Percentiles rank a stretch among this genome's conserved stretches.
phyloP scores from a whole-genome alignment of 1,284 basidiomycete genomes.

The Agaricales sp. region DNA sequence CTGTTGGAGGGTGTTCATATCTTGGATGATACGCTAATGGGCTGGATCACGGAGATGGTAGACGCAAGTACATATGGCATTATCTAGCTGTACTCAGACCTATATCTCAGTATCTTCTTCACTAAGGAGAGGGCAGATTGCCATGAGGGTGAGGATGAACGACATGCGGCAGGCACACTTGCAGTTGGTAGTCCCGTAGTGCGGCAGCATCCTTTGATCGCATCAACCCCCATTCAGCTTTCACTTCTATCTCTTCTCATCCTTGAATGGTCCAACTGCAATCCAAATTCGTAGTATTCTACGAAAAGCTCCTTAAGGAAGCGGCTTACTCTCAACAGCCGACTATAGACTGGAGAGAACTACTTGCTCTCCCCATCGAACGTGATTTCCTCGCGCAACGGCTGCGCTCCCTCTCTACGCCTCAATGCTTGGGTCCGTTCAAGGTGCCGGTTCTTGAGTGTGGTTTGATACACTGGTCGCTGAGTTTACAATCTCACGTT shows the following conservation, averaged over 20 bases:
- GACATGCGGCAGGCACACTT: too few species aligned
- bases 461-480: too few species aligned
- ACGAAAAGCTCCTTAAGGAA: constrained; percentile 33
- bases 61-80: constrained; percentile 27
- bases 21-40: constrained; percentile 58
- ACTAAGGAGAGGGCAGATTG: too few species aligned
- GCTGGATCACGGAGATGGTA: constrained; percentile 74
- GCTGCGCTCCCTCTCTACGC: constrained; percentile 25
- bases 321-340: constrained; percentile 23
- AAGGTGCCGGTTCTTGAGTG: constrained; percentile 29
- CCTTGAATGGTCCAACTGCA: neutral
- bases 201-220: too few species aligned
- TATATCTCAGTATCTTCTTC: too few species aligned
- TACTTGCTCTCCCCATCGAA: constrained; percentile 41
- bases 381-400: constrained; percentile 31
- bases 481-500: too few species aligned
- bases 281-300: constrained; percentile 32
- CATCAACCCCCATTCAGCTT: too few species aligned
- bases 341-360: constrained; percentile 20
- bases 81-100: neutral
- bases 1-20: constrained; percentile 58
- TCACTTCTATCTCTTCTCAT: too few species aligned
- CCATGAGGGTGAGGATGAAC: too few species aligned
- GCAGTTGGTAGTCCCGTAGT: too few species aligned
- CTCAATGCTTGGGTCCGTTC: constrained; percentile 26